Evolutionary conservation across 257 asterid species (phyloP).

Genomic region (Plectranthus barbatus): DNA sequence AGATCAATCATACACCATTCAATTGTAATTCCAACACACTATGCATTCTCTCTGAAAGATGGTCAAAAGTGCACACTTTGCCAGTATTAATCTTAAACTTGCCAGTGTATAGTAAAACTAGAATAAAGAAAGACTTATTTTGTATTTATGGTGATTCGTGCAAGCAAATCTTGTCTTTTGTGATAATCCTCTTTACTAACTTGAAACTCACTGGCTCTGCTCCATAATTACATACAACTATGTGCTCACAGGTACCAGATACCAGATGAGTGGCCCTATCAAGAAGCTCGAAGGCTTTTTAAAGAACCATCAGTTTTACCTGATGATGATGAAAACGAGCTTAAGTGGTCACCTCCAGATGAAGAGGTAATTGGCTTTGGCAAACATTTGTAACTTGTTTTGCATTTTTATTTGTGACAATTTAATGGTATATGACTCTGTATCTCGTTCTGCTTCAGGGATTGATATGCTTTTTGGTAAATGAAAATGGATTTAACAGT

Average conservation of each 20-base stretch:
- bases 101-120: not conserved
- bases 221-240: not conserved
- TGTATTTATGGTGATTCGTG: not conserved
- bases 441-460: conserved; percentile 45
- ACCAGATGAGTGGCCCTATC: conserved; percentile 93
- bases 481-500: conserved; percentile 85
- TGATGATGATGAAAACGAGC: conserved; percentile 60
- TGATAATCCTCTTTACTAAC: not conserved
- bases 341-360: conserved; percentile 94
- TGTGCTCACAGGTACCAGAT: conserved; percentile 63
- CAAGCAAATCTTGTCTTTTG: not conserved
- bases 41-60: not conserved
- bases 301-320: conserved; percentile 75
- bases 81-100: not conserved
- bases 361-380: conserved; percentile 62
- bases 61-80: not conserved
- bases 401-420: conserved; percentile 7
- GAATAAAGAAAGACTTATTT: not conserved
- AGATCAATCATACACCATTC: too few species aligned
- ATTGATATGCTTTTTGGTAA: conserved; percentile 73
- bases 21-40: too few species aligned
- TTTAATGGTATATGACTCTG: conserved; percentile 1
- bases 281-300: conserved; percentile 87
- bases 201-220: not conserved
- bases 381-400: conserved; percentile 6